phyloP scores from a whole-genome alignment of 495 filamentous ascomycete genomes.

The Aspergillus campestris region DNA sequence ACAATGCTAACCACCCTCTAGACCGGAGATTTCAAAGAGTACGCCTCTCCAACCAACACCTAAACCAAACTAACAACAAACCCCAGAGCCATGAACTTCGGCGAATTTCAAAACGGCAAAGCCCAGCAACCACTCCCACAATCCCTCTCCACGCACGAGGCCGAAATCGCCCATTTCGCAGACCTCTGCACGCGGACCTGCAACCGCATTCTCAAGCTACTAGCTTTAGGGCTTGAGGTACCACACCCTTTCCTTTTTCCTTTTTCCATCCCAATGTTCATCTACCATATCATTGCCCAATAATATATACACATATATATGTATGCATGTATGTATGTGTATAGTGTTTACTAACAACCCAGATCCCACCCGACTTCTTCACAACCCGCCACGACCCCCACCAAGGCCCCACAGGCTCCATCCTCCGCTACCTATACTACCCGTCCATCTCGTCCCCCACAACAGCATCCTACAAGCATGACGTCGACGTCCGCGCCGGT shows the following conservation, averaged over 20 bases:
- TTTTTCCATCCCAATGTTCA: not conserved
- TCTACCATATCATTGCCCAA: not conserved
- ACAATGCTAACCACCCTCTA: slow-evolving; percentile 30
- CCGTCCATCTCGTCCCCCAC: slow-evolving; percentile 45
- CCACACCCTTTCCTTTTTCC: not conserved
- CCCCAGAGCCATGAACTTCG: slow-evolving; percentile 82
- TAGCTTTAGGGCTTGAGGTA: slow-evolving; percentile 67
- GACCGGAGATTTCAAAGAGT: slow-evolving; percentile 95
- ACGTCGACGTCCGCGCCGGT: slow-evolving; percentile 53
- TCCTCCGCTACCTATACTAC: slow-evolving; percentile 77
- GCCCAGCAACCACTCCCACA: slow-evolving; percentile 73
- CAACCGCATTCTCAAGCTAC: slow-evolving; percentile 59
- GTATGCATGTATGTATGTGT: not conserved
- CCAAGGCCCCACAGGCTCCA: slow-evolving; percentile 56
- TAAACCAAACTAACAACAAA: slow-evolving; percentile 2
- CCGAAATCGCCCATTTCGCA: slow-evolving; percentile 56
- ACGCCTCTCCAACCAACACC: slow-evolving; percentile 4
- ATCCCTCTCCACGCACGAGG: slow-evolving; percentile 50
- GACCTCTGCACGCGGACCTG: slow-evolving; percentile 65
- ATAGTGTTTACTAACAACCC: slow-evolving; percentile 5
- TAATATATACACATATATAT: too few relatives aligned
- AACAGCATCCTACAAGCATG: slow-evolving; percentile 37
- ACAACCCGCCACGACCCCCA: slow-evolving; percentile 56
- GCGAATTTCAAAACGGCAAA: slow-evolving; percentile 61
- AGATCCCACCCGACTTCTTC: slow-evolving; percentile 61